Conservation (phyloP, 768 basidiomycete species). For the Boletus rufocinnamomeus region DNA sequence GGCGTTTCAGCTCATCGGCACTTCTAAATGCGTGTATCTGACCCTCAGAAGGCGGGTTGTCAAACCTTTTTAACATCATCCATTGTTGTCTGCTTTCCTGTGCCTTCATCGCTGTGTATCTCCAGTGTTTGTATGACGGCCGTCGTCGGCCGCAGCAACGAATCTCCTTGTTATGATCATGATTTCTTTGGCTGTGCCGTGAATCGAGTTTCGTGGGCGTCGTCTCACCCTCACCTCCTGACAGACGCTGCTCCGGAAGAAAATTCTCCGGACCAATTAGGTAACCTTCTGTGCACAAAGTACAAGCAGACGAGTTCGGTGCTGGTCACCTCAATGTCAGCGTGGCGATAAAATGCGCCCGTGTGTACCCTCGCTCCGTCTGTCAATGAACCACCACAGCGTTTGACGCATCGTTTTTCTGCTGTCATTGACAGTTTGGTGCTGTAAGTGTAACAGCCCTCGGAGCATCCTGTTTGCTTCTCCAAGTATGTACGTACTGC, state of each 20-base stretch:
- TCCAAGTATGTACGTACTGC: background rate
- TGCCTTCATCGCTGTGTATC: constrained; percentile 6
- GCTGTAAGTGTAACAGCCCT: constrained; percentile 4
- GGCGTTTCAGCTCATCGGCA: constrained; percentile 12
- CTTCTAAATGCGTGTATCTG: background rate
- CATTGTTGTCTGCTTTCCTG: background rate
- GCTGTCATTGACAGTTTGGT: background rate
- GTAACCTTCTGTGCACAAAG: background rate
- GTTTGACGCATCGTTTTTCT: background rate
- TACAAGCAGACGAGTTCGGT: background rate
- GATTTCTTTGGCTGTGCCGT: constrained; percentile 7
- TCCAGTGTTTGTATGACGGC: background rate
- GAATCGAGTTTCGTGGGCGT: background rate
- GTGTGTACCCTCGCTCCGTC: background rate
- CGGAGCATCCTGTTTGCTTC: constrained; percentile 12
- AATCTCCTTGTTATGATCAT: constrained; percentile 3
- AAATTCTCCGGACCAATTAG: background rate
- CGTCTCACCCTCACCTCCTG: background rate
- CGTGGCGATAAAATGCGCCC: background rate
- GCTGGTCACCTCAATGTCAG: background rate
- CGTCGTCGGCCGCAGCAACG: constrained; percentile 6
- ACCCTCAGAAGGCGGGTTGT: constrained; percentile 16
- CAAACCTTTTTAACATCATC: background rate
- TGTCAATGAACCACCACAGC: background rate
- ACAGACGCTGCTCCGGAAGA: background rate